Base-by-base conservation (phyloP, 2,329 filamentous ascomycete genomes). In the Celoporthe dispersa region DNA sequence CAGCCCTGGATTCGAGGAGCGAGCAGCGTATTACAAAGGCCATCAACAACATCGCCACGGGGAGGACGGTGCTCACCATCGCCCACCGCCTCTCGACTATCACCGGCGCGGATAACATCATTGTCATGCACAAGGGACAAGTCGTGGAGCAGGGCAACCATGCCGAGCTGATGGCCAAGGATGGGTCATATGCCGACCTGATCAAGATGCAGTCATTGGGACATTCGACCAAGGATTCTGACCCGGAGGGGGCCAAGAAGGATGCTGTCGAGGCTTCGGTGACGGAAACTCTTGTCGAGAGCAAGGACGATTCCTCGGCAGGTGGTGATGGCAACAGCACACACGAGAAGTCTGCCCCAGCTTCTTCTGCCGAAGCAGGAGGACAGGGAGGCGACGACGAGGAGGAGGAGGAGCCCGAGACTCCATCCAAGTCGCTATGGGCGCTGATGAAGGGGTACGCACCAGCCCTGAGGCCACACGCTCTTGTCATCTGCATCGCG, bases 11-110 rank as follows among this genome's bases (percentile, higher is more conserved):
- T 75, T 88, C 87, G 19, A 82, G 82, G 2, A 88, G 84, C 62
- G 88, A 90, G 74, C 81, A 80, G 60, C 81, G 83, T 5, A 88
- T 90, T 59, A 85, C 88, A 74, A 76, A 75, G 41, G 83, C 82
- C 5, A 79, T 88, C 22, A 81, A 84, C 73, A 74, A 78, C 67
- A 79, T 86, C 72, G 76, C 82, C 19, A 66, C 61, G 11, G 82
- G 84, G 33, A 80, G 88, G 28, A 91, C 89, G 0, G 89, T 88
- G 0, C 86, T 91, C 63, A 83, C 88, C 2, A 89, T 91, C 68
- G 77, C 70, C 2, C 70, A 71, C 55, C 70, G 70, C 16, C 68
- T 87, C 2, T 83, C 82, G 0, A 87, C 85, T 0, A 84, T 86
- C 69, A 83, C 82, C 72, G 79, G 84, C 65, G 87, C 88, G 0